Conservation (phyloP, 2,329 filamentous ascomycete genomes). For the Drechslerella stenobrocha region DNA sequence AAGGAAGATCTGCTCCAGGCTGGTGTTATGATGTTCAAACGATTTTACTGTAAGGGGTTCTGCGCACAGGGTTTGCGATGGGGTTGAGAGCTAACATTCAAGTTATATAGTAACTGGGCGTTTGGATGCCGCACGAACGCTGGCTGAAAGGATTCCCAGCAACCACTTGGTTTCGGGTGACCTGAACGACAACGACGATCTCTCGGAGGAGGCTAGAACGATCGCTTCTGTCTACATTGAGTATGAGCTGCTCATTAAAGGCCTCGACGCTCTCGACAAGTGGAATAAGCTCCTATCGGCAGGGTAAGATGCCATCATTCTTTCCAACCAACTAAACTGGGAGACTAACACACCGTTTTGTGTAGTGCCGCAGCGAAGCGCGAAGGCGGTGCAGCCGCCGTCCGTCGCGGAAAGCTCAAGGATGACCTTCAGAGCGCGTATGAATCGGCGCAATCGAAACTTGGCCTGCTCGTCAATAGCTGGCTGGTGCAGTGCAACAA, state of each 20-base stretch:
- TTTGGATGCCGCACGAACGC: constrained; percentile 62
- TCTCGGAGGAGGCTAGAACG: constrained; percentile 39
- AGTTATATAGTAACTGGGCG: constrained; percentile 52
- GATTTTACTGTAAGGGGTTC: constrained; percentile 73
- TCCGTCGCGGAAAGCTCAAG: constrained; percentile 43
- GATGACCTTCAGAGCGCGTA: constrained; percentile 46
- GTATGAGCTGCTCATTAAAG: constrained; percentile 51
- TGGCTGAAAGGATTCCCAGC: constrained; percentile 62
- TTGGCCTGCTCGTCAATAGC: constrained; percentile 48
- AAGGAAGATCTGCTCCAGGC: constrained; percentile 71
- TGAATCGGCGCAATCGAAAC: constrained; percentile 40
- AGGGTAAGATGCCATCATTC: too few relatives aligned
- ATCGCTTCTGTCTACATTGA: constrained; percentile 50
- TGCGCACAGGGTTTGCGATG: background rate
- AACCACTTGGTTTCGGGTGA: constrained; percentile 58
- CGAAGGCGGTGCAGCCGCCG: constrained; percentile 27
- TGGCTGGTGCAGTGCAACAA: constrained; percentile 55
- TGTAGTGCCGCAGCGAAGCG: constrained; percentile 33
- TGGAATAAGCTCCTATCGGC: constrained; percentile 48
- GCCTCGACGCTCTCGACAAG: constrained; percentile 51
- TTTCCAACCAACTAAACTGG: background rate
- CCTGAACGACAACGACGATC: constrained; percentile 52
- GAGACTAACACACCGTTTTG: constrained; percentile 12
- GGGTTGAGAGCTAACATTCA: constrained; percentile 37
- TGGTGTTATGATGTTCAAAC: constrained; percentile 75